Evolutionary conservation across 2,329 filamentous ascomycete species (phyloP).

Genomic region (Nannizziopsis arthrosporioides): DNA sequence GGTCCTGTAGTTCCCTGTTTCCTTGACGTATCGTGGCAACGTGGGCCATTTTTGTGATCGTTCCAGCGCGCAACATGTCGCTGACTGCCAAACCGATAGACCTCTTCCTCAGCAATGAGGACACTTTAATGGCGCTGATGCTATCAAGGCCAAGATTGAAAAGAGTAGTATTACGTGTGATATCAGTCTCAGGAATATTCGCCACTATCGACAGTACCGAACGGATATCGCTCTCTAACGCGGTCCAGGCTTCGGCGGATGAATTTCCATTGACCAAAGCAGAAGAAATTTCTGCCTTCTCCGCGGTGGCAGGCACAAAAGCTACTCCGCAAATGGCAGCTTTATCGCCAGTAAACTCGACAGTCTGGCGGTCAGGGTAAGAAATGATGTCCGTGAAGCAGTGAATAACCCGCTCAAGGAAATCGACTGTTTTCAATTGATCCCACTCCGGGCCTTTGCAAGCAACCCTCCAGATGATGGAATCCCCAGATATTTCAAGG

Average conservation of each 20-base stretch:
- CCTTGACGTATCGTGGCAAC: constrained; percentile 18
- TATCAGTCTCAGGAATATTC: constrained; percentile 44
- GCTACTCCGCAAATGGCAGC: constrained; percentile 56
- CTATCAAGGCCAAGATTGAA: constrained; percentile 85
- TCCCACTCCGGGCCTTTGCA: constrained; percentile 49
- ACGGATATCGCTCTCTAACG: constrained; percentile 32
- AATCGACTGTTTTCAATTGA: constrained; percentile 31
- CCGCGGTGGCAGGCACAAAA: constrained; percentile 14
- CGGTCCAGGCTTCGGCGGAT: constrained; percentile 19
- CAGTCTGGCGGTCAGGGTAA: constrained; percentile 38
- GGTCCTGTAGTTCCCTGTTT: constrained; percentile 12
- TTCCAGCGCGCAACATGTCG: constrained; percentile 56
- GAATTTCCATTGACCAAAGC: background rate
- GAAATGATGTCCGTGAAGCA: constrained; percentile 48
- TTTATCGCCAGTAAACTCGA: constrained; percentile 42
- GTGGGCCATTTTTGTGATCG: constrained; percentile 52
- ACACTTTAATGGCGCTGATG: constrained; percentile 79
- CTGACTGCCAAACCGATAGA: constrained; percentile 55
- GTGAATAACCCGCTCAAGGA: constrained; percentile 50
- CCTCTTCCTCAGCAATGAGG: constrained; percentile 53
- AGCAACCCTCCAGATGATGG: constrained; percentile 59
- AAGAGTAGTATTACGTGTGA: constrained; percentile 52
- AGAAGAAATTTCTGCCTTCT: background rate
- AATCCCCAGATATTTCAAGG: constrained; percentile 50
- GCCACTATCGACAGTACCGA: constrained; percentile 47